Conservation (phyloP, 2,329 filamentous ascomycete species). For the Arthrocladium fulminans region DNA sequence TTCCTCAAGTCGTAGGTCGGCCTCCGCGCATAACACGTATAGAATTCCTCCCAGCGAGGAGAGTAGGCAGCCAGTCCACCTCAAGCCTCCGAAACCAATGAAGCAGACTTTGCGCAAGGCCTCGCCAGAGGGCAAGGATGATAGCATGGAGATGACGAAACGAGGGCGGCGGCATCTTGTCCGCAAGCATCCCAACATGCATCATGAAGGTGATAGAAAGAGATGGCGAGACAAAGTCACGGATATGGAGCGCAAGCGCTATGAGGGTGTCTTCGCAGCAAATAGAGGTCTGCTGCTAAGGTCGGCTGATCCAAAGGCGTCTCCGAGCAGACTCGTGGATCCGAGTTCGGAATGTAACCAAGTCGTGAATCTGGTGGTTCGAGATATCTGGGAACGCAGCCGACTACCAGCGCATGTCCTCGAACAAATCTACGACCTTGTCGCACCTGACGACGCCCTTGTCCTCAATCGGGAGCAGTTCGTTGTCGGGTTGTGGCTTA, state of each 20-base stretch:
- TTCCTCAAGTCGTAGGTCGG: constrained; percentile 9
- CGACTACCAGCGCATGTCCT: constrained; percentile 32
- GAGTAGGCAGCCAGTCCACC: constrained; percentile 1
- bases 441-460: constrained; percentile 26
- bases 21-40: not conserved
- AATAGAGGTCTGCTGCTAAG: constrained; percentile 36
- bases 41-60: not conserved
- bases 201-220: constrained; percentile 41
- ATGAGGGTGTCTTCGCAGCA: constrained; percentile 44
- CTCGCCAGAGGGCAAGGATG: constrained; percentile 29
- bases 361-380: constrained; percentile 39
- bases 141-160: constrained; percentile 24
- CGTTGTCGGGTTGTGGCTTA: constrained; percentile 43
- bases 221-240: constrained; percentile 37
- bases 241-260: constrained; percentile 39
- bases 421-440: constrained; percentile 40
- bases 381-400: constrained; percentile 43
- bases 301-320: not conserved
- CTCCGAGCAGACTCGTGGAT: constrained; percentile 1
- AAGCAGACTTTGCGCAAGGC: constrained; percentile 36
- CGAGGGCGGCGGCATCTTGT: constrained; percentile 30
- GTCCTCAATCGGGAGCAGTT: constrained; percentile 39
- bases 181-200: constrained; percentile 39
- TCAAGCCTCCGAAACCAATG: constrained; percentile 23
- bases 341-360: constrained; percentile 5